Evolutionary conservation across 2,329 filamentous ascomycete genomes (phyloP).

Genomic region (Botryotinia globosa): DNA sequence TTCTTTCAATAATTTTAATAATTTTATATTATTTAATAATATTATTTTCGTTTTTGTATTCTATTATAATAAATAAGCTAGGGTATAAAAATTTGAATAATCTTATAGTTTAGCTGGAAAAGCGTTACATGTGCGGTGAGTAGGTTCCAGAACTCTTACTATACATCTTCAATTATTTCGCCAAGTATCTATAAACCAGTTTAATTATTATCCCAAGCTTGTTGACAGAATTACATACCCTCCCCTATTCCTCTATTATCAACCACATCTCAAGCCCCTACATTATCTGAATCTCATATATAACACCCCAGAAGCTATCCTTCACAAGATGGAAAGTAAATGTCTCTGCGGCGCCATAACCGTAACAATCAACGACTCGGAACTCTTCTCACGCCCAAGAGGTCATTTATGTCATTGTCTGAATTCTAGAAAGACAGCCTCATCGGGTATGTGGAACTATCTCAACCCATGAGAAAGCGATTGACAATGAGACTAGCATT

Average conservation of each 20-base stretch:
- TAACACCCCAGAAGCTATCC: neutral
- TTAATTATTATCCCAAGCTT: neutral
- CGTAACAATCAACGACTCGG: constrained; percentile 48
- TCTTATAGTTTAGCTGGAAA: too few relatives aligned
- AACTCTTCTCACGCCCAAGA: constrained; percentile 44
- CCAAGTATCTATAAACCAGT: neutral
- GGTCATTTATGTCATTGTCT: constrained; percentile 51
- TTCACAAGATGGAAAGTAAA: constrained; percentile 36
- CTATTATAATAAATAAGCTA: too few relatives aligned
- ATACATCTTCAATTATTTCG: too few relatives aligned
- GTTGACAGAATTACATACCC: neutral
- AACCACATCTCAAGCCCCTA: neutral
- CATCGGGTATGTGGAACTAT: neutral
- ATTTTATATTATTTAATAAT: too few relatives aligned
- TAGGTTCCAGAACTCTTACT: too few relatives aligned
- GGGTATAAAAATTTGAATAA: too few relatives aligned
- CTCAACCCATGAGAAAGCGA: neutral
- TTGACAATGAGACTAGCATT: neutral
- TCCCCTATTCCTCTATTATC: neutral
- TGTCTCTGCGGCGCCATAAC: constrained; percentile 48
- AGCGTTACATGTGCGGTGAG: too few relatives aligned
- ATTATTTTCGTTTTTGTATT: too few relatives aligned
- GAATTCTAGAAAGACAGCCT: constrained; percentile 39
- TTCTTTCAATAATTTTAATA: too few relatives aligned
- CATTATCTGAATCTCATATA: neutral